These are phyloP conservation scores for Lentinula lateritia DNA, from an alignment of 768 basidiomycete genomes.

Conservation along the genomic window DNA sequence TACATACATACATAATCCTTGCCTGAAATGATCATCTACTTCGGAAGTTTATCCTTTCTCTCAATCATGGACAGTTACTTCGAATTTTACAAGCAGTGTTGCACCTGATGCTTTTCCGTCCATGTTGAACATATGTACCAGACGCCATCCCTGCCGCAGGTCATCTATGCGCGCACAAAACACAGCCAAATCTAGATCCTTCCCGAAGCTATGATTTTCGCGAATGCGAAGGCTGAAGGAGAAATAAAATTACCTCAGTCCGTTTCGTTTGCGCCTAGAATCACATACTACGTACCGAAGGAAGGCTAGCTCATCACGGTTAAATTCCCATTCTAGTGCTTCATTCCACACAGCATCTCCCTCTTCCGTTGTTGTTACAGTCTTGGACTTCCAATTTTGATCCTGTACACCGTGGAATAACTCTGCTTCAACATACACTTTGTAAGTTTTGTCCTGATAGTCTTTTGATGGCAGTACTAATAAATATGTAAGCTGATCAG, in stretches of 20 bases:
- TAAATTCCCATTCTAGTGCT: constrained; percentile 44
- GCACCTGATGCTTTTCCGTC: constrained; percentile 45
- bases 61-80: not conserved
- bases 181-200: constrained; percentile 39
- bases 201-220: constrained; percentile 33
- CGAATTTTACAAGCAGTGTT: constrained; percentile 23
- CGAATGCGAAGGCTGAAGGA: constrained; percentile 11
- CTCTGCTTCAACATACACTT: constrained; percentile 39
- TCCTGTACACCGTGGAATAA: constrained; percentile 35
- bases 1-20: too few species aligned
- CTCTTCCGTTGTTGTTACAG: constrained; percentile 27
- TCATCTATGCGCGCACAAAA: constrained; percentile 49
- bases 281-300: constrained; percentile 31
- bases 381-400: constrained; percentile 38
- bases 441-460: constrained; percentile 29
- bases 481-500: not conserved
- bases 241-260: not conserved
- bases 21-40: too few species aligned
- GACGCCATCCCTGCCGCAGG: constrained; percentile 41
- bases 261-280: not conserved
- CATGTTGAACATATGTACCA: constrained; percentile 45
- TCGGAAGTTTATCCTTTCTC: too few species aligned
- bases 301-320: constrained; percentile 47
- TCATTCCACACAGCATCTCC: constrained; percentile 40
- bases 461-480: constrained; percentile 43